Conservation (phyloP, 306 rosid species). For the Vigna mungo region DNA sequence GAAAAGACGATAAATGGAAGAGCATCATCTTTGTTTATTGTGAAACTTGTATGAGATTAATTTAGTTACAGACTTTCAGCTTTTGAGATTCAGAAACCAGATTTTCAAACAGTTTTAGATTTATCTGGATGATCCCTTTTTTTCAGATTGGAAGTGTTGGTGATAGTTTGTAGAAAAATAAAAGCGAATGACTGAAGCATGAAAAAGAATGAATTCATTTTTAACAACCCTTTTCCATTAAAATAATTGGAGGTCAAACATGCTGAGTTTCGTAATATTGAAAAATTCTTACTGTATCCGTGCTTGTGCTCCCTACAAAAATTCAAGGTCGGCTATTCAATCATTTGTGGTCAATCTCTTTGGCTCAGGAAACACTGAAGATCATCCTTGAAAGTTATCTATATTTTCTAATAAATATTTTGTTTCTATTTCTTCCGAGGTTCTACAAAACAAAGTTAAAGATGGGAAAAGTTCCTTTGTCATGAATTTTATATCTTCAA, state of each 20-base stretch:
- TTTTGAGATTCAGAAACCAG: constrained; percentile 23
- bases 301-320: constrained; percentile 13
- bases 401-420: neutral
- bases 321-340: neutral
- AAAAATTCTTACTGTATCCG: neutral
- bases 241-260: neutral
- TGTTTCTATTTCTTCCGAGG: neutral
- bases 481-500: neutral
- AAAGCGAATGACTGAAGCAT: neutral
- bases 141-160: neutral
- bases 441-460: neutral
- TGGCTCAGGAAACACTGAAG: constrained; percentile 14
- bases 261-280: neutral
- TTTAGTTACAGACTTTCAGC: constrained; percentile 13
- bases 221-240: neutral
- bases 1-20: neutral
- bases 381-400: constrained; percentile 6
- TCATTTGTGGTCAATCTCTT: neutral
- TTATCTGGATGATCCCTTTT: neutral
- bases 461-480: neutral
- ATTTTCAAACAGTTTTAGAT: neutral
- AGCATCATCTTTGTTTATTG: constrained; percentile 6
- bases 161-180: constrained; percentile 13
- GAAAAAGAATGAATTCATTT: neutral
- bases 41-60: neutral